A percentile compares a stretch with the other conserved stretches of the same genome.
Conservation (phyloP, 2,329 filamentous ascomycete species). For the Cladosporium halotolerans region DNA sequence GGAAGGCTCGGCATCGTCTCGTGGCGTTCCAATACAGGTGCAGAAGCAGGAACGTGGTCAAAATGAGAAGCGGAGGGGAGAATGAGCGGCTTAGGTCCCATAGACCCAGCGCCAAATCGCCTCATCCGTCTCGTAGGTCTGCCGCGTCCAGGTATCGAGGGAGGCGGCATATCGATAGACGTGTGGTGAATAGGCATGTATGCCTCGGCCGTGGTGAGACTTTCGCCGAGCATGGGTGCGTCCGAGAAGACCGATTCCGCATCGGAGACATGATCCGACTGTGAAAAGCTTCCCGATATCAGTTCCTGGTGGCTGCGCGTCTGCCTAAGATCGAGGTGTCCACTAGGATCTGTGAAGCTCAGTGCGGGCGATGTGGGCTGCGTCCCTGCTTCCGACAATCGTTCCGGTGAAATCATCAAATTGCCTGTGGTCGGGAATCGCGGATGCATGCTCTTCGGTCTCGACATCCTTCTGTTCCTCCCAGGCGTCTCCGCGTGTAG, state of each 20-base stretch:
- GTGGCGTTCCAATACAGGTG: conserved; percentile 22
- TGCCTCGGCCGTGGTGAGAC: conserved; percentile 13
- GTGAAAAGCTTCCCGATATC: background rate
- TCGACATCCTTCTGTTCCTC: conserved; percentile 19
- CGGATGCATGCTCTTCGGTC: conserved; percentile 31
- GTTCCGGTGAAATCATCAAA: conserved; percentile 22
- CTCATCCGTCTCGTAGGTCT: conserved; percentile 29
- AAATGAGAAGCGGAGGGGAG: conserved; percentile 28
- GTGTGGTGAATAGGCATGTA: background rate
- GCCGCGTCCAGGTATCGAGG: conserved; percentile 9
- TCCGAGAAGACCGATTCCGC: conserved; percentile 19
- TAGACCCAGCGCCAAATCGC: conserved; percentile 30
- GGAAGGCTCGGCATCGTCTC: conserved; percentile 16
- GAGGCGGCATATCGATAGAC: conserved; percentile 14
- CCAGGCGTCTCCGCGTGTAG: conserved; percentile 25
- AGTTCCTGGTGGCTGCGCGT: conserved; percentile 7
- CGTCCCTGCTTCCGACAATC: conserved; percentile 14
- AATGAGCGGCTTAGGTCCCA: conserved; percentile 30
- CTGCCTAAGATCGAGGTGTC: conserved; percentile 2
- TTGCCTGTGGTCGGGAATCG: conserved; percentile 30
- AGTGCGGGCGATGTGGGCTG: conserved; percentile 8
- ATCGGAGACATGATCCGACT: conserved; percentile 17
- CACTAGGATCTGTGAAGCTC: conserved; percentile 1
- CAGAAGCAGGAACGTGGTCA: conserved; percentile 22
- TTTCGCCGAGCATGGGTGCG: conserved; percentile 13